Conservation (phyloP, 129 eudicot genomes). For the Cynara cardunculus region DNA sequence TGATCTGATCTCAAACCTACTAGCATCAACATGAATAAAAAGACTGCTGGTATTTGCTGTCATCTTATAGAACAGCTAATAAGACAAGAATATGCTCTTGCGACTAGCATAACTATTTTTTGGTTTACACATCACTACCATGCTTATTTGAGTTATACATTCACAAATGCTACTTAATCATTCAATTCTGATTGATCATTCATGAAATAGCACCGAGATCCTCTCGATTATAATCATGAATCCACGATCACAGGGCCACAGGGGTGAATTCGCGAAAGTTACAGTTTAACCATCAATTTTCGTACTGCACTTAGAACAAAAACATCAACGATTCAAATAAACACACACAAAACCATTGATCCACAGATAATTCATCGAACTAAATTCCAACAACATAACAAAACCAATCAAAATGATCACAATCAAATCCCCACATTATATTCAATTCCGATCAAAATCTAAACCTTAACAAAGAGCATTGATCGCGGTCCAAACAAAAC, state of each 20-base stretch:
- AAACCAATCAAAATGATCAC: background rate
- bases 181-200: background rate
- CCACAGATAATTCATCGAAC: background rate
- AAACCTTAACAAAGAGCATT: background rate
- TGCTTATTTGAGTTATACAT: background rate
- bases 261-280: background rate
- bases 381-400: background rate
- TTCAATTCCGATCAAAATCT: background rate
- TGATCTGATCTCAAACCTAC: background rate
- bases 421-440: background rate
- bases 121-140: background rate
- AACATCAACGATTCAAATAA: slow-evolving; percentile 4
- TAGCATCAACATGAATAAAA: background rate
- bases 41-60: background rate
- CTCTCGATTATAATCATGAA: background rate
- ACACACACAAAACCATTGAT: background rate
- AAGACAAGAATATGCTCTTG: background rate
- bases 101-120: background rate
- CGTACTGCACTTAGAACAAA: slow-evolving; percentile 13
- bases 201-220: slow-evolving; percentile 4
- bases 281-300: background rate
- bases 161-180: background rate
- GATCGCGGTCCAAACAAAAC: background rate
- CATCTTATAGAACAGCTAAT: background rate
- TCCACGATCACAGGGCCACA: background rate